Percentiles rank a stretch among this genome's conserved stretches.
Evolutionary conservation across 495 filamentous ascomycete species (phyloP).

Genomic region (Aspergillus incahuasiensis): DNA sequence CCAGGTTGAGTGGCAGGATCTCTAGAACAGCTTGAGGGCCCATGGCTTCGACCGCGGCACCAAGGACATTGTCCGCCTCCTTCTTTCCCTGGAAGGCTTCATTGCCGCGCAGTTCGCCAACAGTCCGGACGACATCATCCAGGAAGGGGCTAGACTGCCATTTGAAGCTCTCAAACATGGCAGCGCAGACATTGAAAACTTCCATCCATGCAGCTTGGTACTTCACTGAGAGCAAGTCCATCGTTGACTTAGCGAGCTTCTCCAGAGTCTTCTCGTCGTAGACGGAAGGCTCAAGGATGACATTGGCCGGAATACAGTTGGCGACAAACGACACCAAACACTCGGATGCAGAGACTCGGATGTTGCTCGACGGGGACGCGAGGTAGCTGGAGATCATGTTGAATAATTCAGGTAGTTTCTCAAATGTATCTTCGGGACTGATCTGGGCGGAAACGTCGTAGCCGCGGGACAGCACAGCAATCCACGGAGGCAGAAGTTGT

Average conservation of each 20-base stretch:
- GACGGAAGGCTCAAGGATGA: constrained; percentile 80
- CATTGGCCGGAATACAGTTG: constrained; percentile 75
- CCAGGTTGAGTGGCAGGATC: constrained; percentile 80
- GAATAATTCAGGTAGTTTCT: constrained; percentile 79
- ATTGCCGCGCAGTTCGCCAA: constrained; percentile 85
- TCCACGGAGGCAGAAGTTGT: constrained; percentile 90
- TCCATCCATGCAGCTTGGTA: constrained; percentile 95
- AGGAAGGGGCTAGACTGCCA: constrained; percentile 80
- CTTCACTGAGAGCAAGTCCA: constrained; percentile 74
- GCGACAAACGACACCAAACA: constrained; percentile 87
- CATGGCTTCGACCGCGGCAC: constrained; percentile 80
- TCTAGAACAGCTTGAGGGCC: constrained; percentile 76
- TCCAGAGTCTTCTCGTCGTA: constrained; percentile 82
- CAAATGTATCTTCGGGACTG: constrained; percentile 78
- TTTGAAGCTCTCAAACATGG: constrained; percentile 78
- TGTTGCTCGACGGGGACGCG: constrained; percentile 81
- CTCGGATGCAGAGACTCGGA: constrained; percentile 88
- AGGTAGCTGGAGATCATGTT: constrained; percentile 71
- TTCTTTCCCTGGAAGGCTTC: constrained; percentile 91
- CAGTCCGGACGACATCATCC: constrained; percentile 61
- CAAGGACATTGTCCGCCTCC: constrained; percentile 84
- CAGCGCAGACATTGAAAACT: constrained; percentile 84
- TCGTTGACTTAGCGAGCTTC: constrained; percentile 62
- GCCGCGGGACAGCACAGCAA: constrained; percentile 87
- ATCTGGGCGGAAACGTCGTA: constrained; percentile 92